phyloP scores from a whole-genome alignment of 306 rosid species.

The Lagenaria siceraria region DNA sequence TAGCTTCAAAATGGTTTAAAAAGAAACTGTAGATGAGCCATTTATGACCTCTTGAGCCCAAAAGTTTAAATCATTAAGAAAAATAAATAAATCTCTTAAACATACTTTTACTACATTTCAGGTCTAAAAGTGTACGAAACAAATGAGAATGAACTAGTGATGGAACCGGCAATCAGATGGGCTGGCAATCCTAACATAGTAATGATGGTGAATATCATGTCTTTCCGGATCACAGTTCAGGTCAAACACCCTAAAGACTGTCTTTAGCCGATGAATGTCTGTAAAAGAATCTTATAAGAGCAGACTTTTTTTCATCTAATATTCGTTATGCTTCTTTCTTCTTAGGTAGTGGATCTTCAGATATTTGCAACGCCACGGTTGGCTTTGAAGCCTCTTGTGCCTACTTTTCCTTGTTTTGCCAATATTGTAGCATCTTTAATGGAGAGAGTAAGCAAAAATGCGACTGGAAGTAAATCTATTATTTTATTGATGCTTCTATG shows the following conservation, averaged over 20 bases:
- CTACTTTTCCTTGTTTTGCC: conserved; percentile 88
- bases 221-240: conserved; percentile 54
- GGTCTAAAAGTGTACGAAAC: conserved; percentile 69
- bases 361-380: conserved; percentile 55
- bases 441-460: conserved; percentile 56
- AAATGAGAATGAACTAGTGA: conserved; percentile 73
- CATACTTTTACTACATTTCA: conserved; percentile 10
- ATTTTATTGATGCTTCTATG: background rate
- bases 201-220: conserved; percentile 35
- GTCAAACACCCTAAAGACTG: conserved; percentile 28
- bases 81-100: background rate
- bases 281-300: background rate
- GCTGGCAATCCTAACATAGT: conserved; percentile 76
- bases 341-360: conserved; percentile 78
- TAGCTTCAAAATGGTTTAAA: background rate
- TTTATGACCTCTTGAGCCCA: background rate
- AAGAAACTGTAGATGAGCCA: background rate
- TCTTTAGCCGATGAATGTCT: conserved; percentile 4
- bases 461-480: background rate
- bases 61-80: background rate
- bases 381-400: conserved; percentile 72
- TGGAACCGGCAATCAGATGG: conserved; percentile 79
- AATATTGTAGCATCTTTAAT: conserved; percentile 59
- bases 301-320: conserved; percentile 13
- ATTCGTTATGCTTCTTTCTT: conserved; percentile 30